Evolutionary conservation across 2,329 filamentous ascomycete species (phyloP), one percentile per base, ranked within the genome.

Genomic region (Ophiostoma piceae): DNA sequence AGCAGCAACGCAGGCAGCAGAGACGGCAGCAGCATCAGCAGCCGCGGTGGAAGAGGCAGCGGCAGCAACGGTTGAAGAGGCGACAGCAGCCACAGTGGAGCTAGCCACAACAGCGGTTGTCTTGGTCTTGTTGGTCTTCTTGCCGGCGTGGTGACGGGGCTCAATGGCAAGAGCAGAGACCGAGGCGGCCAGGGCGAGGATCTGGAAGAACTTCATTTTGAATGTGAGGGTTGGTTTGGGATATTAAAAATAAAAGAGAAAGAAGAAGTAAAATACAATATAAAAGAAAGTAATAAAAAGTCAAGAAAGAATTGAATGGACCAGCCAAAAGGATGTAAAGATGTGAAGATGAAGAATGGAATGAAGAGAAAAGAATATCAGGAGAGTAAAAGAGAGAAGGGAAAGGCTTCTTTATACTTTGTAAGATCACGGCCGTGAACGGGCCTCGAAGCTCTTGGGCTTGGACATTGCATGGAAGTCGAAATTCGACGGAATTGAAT

Each of bases 171-270:
- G 57, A 29, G 69, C 71, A 41, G 70, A 37, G 16, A 67, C 69
- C 41, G 69, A 71, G 35, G 67, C 68, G 51, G 70, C 67, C 37
- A 69, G 65, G 37, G 69, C 62, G 29, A 71, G 64, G 14, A 69
- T 67, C 43, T 68, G 39, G 69, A 72, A 47, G 66, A 72, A 69
- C 71, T 72, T 71, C 71, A 72, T 72, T 19, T 64, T 71, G 67
- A 64, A 35, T 14, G 26, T 64, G 29, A 37, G n/a, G 47, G 66
- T 6, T 12, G 29, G 19, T 51, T 57, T 19, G 35, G 62, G 16
- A 51, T 37, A 39, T 9, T 39, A 41, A 39, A 51, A 26, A 51
- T n/a, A 51, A 51, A 16, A 51, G 51, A 57, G 26, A 32, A 3
- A 67, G 22, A 39, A 64, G 29, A 29, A 9, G 12, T 12, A 66